Base-by-base conservation (phyloP, 495 filamentous ascomycete genomes). In the Talaromyces stipitatus region DNA sequence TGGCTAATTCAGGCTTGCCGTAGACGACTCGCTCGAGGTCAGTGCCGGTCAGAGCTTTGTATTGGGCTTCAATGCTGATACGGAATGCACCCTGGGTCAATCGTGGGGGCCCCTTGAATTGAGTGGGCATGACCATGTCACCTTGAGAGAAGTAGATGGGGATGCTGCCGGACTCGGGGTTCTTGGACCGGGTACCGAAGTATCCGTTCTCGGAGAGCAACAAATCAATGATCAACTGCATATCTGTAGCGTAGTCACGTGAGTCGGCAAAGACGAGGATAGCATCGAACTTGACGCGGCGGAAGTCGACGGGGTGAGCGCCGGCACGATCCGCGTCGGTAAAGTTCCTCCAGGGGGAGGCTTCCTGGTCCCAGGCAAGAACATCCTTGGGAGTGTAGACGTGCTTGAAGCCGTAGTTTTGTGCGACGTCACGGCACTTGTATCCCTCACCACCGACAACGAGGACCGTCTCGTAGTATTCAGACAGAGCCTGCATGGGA, bases 321-420 rank as follows among this genome's bases (percentile, higher is more conserved):
- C 85, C 78, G 4, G 71, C 70, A 46, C 76, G 77, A 61, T 96
- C 90, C 23, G 84, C 78, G 1, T 80, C 72, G 12, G 86, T 87
- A 60, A 95, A 79, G 61, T 77, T 79, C 24, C 88, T 77, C 82
- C 92, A 96, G 14, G 91, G 91, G 0, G 90, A 94, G 24, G 89
- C 87, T 46, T 83, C 79, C 27, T 83, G 79, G 71, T 95, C 85
- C 75, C 88, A 85, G 64, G 91, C 91, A 72, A 91, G 87, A 65
- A 96, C 89, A 64, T 96, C 91, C 64, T 91, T 90, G 6, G 90
- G 89, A 5, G 90, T 94, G 58, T 95, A 81, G 56, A 95, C 88
- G 62, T 92, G 86, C 64, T 83, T 85, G 80, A 96, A 96, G 28
- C 91, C 90, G 66, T 96, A 96, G 64, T 83, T 85, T 69, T 92